Percentiles rank a stretch among this genome's conserved stretches.
Evolutionary conservation across 352 stramenopile species (phyloP).

Genomic region (Phytophthora citricola): DNA sequence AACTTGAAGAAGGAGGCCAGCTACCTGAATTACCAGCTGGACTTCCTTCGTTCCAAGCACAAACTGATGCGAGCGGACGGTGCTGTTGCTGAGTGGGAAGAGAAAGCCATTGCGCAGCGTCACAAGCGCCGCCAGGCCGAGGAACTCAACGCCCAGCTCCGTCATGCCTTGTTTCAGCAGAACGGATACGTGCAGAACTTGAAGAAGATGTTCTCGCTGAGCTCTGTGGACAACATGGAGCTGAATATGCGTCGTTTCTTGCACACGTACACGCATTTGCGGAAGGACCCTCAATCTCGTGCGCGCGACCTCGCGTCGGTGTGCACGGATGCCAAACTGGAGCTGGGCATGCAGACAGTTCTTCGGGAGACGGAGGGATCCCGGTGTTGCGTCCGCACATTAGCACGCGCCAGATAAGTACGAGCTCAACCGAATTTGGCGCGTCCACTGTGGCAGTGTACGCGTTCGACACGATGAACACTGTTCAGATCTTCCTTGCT

Average conservation of each 20-base stretch:
- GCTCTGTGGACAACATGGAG: conserved; percentile 24
- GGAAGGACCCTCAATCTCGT: conserved; percentile 36
- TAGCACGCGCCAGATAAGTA: conserved; percentile 31
- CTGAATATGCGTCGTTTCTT: conserved; percentile 41
- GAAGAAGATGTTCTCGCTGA: conserved; percentile 38
- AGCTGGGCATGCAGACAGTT: conserved; percentile 42
- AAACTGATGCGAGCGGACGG: conserved; percentile 54
- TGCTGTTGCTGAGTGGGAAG: conserved; percentile 59
- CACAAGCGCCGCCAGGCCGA: conserved; percentile 66
- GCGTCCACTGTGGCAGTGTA: conserved; percentile 39
- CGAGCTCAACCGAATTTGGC: conserved; percentile 39
- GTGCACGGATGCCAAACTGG: conserved; percentile 39
- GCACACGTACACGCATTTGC: conserved; percentile 44
- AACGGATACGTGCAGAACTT: conserved; percentile 51
- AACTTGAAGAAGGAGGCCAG: conserved; percentile 55
- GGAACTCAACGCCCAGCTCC: conserved; percentile 57
- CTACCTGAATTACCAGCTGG: conserved; percentile 54
- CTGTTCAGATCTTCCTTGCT: conserved; percentile 44
- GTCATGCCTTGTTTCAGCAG: conserved; percentile 62
- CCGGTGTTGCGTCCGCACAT: conserved; percentile 35
- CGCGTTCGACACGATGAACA: conserved; percentile 48
- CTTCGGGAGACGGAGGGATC: conserved; percentile 39
- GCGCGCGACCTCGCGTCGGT: conserved; percentile 28
- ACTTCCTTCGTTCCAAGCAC: conserved; percentile 56
- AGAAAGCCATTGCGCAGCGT: conserved; percentile 62